Evolutionary conservation across 768 basidiomycete species (phyloP), one percentile per base, ranked within the genome.

Genomic region (Pisolithus marmoratus): DNA sequence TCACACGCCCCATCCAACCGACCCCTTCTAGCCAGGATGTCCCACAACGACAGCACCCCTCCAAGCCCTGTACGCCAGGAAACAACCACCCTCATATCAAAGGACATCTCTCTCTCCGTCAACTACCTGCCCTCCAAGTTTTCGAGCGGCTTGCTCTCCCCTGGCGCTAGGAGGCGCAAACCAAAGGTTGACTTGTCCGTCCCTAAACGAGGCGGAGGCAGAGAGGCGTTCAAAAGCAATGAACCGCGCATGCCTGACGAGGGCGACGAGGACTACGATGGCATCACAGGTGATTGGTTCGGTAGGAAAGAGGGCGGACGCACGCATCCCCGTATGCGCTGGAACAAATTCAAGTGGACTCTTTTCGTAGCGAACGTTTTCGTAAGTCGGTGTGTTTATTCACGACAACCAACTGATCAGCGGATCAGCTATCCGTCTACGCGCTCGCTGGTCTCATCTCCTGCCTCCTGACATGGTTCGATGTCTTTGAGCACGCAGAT

Each of bases 101-200:
- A 48, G 40, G 56, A 51, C 24, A 19, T 63, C 43, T 77, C 74
- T 8, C 78, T 87, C 52, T 77, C 76, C 52, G 76, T 85, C 60
- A 86, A 89, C 68, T 91, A 87, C 63, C 74, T 90, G 14, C 89
- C 89, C 11, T 70, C 74, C 50, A 91, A 91, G 68, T 88, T 90
- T 69, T 82, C 85, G 11, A 70, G 68, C 52, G 63, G 64, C 58
- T 66, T 73, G 64, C 56, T 76, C 68, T 61, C 70, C 64, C 50
- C 79, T 63, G 57, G 63, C 70, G 48, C 69, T 74, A 49, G 64
- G 70, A 43, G 62, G 68, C 53, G 64, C 63, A 59, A 31, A 65
- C 29, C n/a, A 24, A 34, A 22, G 14, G 19, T 31, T 8, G 34
- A 26, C 22, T 17, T 23, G 7, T 29, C 22, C 19, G 2, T 42